Evolutionary conservation across 306 rosid species (phyloP).

Genomic region (Vigna reflexopilosa): DNA sequence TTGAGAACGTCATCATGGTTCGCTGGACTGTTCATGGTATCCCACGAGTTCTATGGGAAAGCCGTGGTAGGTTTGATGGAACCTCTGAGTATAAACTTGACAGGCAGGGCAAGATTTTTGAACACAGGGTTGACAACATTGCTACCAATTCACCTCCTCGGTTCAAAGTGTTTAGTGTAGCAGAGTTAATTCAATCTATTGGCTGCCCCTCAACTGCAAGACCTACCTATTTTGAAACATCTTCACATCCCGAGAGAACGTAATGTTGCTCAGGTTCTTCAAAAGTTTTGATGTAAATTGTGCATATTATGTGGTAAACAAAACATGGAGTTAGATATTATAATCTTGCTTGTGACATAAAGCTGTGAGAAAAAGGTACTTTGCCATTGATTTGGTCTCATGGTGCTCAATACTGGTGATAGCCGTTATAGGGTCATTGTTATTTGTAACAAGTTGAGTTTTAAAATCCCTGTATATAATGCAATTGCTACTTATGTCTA

Average conservation of each 20-base stretch:
- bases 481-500: conserved; percentile 13
- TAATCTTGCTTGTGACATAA: conserved; percentile 6
- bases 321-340: conserved; percentile 38
- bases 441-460: conserved; percentile 32
- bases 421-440: conserved; percentile 40
- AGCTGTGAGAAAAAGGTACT: conserved; percentile 30
- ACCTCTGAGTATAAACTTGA: conserved; percentile 89
- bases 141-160: conserved; percentile 70
- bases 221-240: conserved; percentile 79
- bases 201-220: conserved; percentile 82
- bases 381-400: conserved; percentile 30
- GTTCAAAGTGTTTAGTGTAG: conserved; percentile 67
- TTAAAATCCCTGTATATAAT: conserved; percentile 35
- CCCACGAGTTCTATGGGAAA: conserved; percentile 92
- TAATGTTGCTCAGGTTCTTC: conserved; percentile 39
- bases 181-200: conserved; percentile 66
- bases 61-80: conserved; percentile 85
- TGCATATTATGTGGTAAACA: conserved; percentile 41
- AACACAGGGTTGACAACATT: conserved; percentile 80
- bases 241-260: conserved; percentile 54
- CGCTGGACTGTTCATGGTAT: conserved; percentile 92
- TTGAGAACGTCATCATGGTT: conserved; percentile 76
- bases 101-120: conserved; percentile 83
- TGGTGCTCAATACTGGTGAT: conserved; percentile 38
- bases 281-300: conserved; percentile 59